These are phyloP conservation scores for Hansenula anomala DNA, from an alignment of 1,139 yeast species.

Conservation along the genomic window DNA sequence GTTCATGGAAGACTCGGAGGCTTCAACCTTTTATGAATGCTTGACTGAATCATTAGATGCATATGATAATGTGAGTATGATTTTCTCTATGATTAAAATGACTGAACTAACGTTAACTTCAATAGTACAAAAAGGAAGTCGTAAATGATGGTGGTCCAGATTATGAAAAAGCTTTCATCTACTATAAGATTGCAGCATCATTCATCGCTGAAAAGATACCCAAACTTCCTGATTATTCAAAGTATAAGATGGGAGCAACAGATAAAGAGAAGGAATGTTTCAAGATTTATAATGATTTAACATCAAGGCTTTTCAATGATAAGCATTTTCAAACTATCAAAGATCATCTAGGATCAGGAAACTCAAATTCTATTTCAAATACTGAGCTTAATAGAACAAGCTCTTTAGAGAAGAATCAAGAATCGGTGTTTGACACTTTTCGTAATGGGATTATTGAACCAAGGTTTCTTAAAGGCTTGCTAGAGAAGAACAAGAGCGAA, in stretches of 20 bases:
- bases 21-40: not conserved
- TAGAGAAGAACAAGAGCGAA: constrained; percentile 13
- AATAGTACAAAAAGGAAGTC: constrained; percentile 1
- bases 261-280: constrained; percentile 19
- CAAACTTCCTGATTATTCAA: constrained; percentile 17
- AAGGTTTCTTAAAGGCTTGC: constrained; percentile 12
- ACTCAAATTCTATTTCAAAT: not conserved
- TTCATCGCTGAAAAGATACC: constrained; percentile 22
- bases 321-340: constrained; percentile 1
- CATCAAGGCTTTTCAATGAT: constrained; percentile 9
- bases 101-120: not conserved
- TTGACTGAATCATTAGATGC: constrained; percentile 1
- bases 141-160: constrained; percentile 1
- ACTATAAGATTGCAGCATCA: constrained; percentile 27
- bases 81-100: not conserved
- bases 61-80: constrained; percentile 2
- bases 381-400: not conserved
- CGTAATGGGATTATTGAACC: constrained; percentile 9
- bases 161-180: constrained; percentile 28
- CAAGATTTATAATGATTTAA: constrained; percentile 2
- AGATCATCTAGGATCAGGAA: not conserved
- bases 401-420: not conserved
- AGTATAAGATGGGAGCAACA: constrained; percentile 14
- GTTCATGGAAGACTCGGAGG: not conserved
- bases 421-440: constrained; percentile 8